Conservation (phyloP, 78 protist species). For the Dictyostelium capitatum region DNA sequence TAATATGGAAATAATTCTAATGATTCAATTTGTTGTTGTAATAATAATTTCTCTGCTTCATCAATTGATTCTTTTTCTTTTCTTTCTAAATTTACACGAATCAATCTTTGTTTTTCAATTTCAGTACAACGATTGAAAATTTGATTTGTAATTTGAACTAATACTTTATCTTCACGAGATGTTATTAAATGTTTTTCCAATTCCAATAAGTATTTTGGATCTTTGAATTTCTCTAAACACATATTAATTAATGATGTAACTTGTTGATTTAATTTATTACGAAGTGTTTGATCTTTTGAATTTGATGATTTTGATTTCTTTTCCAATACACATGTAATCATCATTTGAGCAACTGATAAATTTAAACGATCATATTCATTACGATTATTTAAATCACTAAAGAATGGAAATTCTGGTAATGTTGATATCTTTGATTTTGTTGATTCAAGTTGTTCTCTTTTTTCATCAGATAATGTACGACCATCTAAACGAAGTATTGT, state of each 20-base stretch:
- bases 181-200: conserved; percentile 43
- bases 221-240: conserved; percentile 73
- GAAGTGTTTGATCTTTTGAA: conserved; percentile 19
- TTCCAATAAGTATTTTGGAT: conserved; percentile 62
- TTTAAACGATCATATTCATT: conserved; percentile 62
- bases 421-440: not conserved
- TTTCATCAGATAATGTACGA: not conserved
- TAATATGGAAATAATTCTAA: conserved; percentile 59
- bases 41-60: not conserved
- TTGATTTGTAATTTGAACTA: conserved; percentile 30
- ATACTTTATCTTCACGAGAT: conserved; percentile 45
- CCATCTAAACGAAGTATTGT: conserved; percentile 29
- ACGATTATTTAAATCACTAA: conserved; percentile 17
- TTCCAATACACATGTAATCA: conserved; percentile 51
- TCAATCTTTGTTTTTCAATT: conserved; percentile 31
- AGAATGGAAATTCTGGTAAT: conserved; percentile 69
- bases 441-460: not conserved
- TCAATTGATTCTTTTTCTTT: not conserved
- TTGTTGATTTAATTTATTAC: conserved; percentile 17
- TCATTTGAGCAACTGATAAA: conserved; percentile 38
- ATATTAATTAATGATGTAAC: conserved; percentile 7
- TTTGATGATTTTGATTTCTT: conserved; percentile 39
- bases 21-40: not conserved
- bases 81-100: not conserved
- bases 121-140: conserved; percentile 46